Base-by-base conservation (phyloP, 768 basidiomycete genomes). In the Leccinum uliginosum region DNA sequence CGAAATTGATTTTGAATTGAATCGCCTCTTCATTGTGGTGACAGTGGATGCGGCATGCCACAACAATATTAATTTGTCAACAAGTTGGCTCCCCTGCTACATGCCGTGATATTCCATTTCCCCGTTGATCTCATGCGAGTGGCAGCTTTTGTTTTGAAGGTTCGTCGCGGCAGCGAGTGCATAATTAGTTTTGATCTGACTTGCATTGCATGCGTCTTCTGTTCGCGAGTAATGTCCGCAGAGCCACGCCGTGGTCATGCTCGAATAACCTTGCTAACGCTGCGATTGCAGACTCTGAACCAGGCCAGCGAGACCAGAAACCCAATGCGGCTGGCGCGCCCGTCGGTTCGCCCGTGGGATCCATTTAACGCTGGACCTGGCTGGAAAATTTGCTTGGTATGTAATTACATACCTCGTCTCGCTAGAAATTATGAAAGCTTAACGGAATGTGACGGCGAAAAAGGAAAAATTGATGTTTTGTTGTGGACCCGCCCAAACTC, bases 401-500 rank as follows among this genome's bases (percentile, higher is more conserved):
- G 29, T 40, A 40, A 40, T 40, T 40, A n/a, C 38, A 40, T 40
- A 40, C 38, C 35, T 35, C 35, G 35, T n/a, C n/a, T n/a, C 30
- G 40, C 21, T 48, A 44, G 15, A 45, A 34, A 24, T 60, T 45
- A 54, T 58, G 45, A 53, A 34, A 65, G 44, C 44, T 10, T 64
- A 55, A 66, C 64, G 67, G 40, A 65, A 67, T 51, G 14, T 40
- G 38, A 10, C 51, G 43, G 48, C 64, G 58, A 54, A 45, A 52
- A 56, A n/a, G 30, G 32, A 21, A 52, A 53, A 62, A 59, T 64
- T 40, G 38, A 4, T 59, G 38, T 46, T 58, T 45, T 56, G 3
- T 32, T 40, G n/a, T 40, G 38, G 48, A 46, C 38, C 59, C 49
- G 53, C 58, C 46, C 57, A n/a, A 64, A 58, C 56, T 47, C 53